These are phyloP conservation scores for Spongiforma sp. DNA, from an alignment of 1,284 basidiomycete species.

Conservation along the genomic window DNA sequence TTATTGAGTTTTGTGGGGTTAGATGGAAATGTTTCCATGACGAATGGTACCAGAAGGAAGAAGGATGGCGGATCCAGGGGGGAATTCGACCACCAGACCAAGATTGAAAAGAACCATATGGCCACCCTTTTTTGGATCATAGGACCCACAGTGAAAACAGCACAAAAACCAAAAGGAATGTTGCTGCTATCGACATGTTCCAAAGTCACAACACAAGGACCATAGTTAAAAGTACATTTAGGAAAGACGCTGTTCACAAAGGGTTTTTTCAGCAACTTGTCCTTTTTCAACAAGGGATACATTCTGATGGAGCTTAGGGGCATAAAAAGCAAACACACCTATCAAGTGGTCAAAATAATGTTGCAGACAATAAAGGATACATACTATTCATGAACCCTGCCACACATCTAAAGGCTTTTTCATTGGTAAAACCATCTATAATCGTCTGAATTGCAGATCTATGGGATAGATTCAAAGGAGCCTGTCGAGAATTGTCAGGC, in stretches of 20 bases:
- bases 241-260: constrained; percentile 5
- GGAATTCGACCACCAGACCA: background rate
- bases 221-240: constrained; percentile 3
- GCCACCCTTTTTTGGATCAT: constrained; percentile 1
- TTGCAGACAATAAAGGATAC: too few species aligned
- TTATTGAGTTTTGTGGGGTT: background rate
- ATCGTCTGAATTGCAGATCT: background rate
- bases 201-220: background rate
- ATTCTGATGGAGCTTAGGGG: too few species aligned
- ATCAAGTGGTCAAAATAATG: too few species aligned
- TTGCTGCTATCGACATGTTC: constrained; percentile 6
- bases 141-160: constrained; percentile 11
- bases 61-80: background rate
- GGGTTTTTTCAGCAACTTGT: too few species aligned
- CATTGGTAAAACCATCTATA: background rate
- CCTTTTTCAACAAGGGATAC: too few species aligned
- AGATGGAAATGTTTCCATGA: constrained; percentile 7
- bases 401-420: background rate
- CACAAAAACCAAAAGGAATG: constrained; percentile 11
- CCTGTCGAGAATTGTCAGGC: background rate
- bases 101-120: constrained; percentile 16
- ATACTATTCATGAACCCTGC: background rate
- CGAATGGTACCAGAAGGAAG: constrained; percentile 14
- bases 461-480: background rate
- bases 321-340: too few species aligned